phyloP scores from a whole-genome alignment of 2,329 filamentous ascomycete species.

The Dissoconium aciculare region DNA sequence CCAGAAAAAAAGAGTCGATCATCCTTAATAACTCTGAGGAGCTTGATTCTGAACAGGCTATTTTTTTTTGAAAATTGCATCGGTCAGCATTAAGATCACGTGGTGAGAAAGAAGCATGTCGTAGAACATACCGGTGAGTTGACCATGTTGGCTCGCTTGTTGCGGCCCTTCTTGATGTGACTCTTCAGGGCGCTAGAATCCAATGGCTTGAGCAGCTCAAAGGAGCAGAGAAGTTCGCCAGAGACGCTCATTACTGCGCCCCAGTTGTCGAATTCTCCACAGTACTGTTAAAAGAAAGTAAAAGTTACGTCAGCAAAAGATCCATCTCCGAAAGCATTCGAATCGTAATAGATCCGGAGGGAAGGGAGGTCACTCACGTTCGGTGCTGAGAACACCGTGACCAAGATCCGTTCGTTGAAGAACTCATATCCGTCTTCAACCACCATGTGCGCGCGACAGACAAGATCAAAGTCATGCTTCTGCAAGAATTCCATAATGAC shows the following conservation, averaged over 20 bases:
- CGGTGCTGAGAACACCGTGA: constrained; percentile 93
- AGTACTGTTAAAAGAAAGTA: constrained; percentile 45
- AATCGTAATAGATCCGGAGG: constrained; percentile 1
- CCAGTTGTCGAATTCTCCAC: constrained; percentile 98
- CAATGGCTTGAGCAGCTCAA: constrained; percentile 88
- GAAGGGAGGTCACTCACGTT: constrained; percentile 46
- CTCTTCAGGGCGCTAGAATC: constrained; percentile 94
- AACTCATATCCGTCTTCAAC: constrained; percentile 99
- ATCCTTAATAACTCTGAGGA: constrained; percentile 10
- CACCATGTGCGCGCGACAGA: constrained; percentile 97
- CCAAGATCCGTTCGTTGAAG: constrained; percentile 85
- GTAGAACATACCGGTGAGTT: constrained; percentile 72
- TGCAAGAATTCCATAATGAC: constrained; percentile 94
- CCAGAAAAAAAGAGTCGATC: too few species aligned
- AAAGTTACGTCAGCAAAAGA: too few species aligned
- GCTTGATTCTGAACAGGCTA: background rate
- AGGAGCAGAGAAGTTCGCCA: constrained; percentile 82
- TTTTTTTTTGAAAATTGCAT: background rate
- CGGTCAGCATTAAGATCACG: background rate
- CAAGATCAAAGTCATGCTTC: constrained; percentile 89
- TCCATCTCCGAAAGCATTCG: too few species aligned
- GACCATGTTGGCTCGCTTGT: constrained; percentile 85
- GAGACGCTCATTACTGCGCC: constrained; percentile 98
- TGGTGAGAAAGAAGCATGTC: background rate
- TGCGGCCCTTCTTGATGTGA: constrained; percentile 95